A percentile compares a stretch with the other conserved stretches of the same genome.
These are phyloP conservation scores for Cudoniella acicularis DNA, from an alignment of 495 filamentous ascomycete genomes.

Conservation along the genomic window DNA sequence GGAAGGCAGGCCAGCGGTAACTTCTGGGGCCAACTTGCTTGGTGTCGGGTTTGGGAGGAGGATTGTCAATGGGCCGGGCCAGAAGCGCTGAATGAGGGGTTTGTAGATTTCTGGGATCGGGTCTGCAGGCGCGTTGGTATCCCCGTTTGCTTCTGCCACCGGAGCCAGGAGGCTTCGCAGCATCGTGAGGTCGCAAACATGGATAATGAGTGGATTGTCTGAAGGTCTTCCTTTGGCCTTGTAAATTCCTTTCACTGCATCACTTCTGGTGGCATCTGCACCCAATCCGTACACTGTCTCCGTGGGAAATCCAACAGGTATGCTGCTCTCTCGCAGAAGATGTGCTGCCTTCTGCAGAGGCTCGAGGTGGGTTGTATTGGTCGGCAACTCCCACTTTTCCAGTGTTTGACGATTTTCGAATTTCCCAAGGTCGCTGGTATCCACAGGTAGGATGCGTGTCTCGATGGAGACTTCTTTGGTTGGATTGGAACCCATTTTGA, in stretches of 20 bases:
- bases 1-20: constrained; percentile 76
- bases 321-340: constrained; percentile 15
- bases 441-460: constrained; percentile 19
- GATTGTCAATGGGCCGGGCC: constrained; percentile 93
- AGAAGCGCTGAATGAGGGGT: constrained; percentile 77
- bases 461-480: constrained; percentile 3
- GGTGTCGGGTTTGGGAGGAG: constrained; percentile 72
- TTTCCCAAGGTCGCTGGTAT: constrained; percentile 10
- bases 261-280: constrained; percentile 82
- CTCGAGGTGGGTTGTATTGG: constrained; percentile 2
- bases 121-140: constrained; percentile 25
- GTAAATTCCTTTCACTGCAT: constrained; percentile 89
- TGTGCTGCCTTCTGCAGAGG: constrained; percentile 20
- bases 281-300: constrained; percentile 98
- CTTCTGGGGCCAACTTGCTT: constrained; percentile 74
- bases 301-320: constrained; percentile 90
- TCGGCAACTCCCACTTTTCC: constrained; percentile 22
- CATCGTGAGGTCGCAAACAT: constrained; percentile 79
- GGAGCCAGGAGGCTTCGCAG: constrained; percentile 46
- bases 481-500: constrained; percentile 14
- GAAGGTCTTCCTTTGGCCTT: constrained; percentile 81
- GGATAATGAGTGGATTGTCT: constrained; percentile 94
- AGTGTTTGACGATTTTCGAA: constrained; percentile 17
- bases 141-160: constrained; percentile 17
- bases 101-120: constrained; percentile 77